Base-by-base conservation (phyloP, 805 yeast genomes). In the Metschnikowia cubensis region DNA sequence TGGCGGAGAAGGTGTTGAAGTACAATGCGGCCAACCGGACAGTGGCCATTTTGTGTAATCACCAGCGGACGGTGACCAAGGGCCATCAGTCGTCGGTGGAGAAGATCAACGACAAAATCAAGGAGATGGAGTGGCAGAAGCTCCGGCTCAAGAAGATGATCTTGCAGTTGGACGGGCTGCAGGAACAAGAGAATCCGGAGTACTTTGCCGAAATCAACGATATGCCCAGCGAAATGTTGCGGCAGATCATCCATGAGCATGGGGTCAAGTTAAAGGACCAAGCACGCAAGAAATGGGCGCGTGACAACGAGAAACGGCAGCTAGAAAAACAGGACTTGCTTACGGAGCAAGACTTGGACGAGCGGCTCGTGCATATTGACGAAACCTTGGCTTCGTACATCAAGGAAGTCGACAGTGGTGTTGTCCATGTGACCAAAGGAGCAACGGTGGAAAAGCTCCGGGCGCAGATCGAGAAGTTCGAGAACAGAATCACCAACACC, bases 1-100 rank as follows among this genome's bases (percentile, higher is more conserved):
- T 89, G 3, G 85, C 87, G 21, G 97, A 91, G 64, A 92, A 89
- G 60, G 84, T 91, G 46, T 84, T 91, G 50, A 83, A 81, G 53
- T 91, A 85, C 69, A 91, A 92, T 68, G 97, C 97, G 18, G 98
- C 98, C 1, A 91, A 91, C 66, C 81, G 97, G 68, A 86, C 92
- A 2, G 98, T 91, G 51, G 98, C 98, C 5, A 89, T 91, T 53
- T 73, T 91, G 60, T 91, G 98, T 86, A 91, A 91, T 76, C 98
- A 91, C 79, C 98, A 91, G 76, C 84, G 97, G 68, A 82, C 96
- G 17, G 90, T 91, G 8, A 80, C 90, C 45, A 92, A 91, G 64
- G 81, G 82, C 4, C 97, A 92, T 63, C 95, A 87, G 42, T 80
- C 81, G 21, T 76, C 90, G 5, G 89, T 92, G 52, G 87, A 82